Conservation (phyloP, 2,329 filamentous ascomycete species). For the Neofusicoccum sp. region DNA sequence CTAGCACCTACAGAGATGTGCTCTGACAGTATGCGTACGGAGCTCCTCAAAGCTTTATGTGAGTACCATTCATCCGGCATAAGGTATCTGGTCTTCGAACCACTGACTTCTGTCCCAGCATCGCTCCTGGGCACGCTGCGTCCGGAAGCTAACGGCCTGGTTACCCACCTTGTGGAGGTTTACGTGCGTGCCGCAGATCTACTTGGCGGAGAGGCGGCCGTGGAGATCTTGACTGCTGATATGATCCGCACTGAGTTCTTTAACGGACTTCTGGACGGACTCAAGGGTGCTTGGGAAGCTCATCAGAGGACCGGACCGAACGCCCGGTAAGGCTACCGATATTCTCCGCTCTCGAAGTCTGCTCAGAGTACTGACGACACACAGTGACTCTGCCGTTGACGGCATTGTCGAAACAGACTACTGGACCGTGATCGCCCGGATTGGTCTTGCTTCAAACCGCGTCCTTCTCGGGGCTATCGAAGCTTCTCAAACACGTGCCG, state of each 20-base stretch:
- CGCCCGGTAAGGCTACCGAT: neutral
- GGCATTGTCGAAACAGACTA: conserved; percentile 82
- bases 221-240: conserved; percentile 55
- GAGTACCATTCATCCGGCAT: neutral
- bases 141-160: conserved; percentile 50
- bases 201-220: conserved; percentile 53
- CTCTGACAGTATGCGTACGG: conserved; percentile 43
- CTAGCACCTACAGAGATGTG: conserved; percentile 52
- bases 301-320: conserved; percentile 81
- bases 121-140: conserved; percentile 51
- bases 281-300: conserved; percentile 60
- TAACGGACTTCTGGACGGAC: conserved; percentile 53
- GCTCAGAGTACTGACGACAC: neutral
- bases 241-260: conserved; percentile 62
- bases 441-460: conserved; percentile 71
- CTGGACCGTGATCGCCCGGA: conserved; percentile 77
- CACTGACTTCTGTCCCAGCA: conserved; percentile 30
- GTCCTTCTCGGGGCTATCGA: conserved; percentile 64
- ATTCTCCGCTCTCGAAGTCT: neutral
- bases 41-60: conserved; percentile 37
- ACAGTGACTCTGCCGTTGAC: conserved; percentile 67
- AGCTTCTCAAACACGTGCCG: conserved; percentile 23
- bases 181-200: conserved; percentile 54
- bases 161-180: conserved; percentile 50
- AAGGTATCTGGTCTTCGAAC: neutral